phyloP scores from a whole-genome alignment of 208 protist species.

The Entamoeba invadens region DNA sequence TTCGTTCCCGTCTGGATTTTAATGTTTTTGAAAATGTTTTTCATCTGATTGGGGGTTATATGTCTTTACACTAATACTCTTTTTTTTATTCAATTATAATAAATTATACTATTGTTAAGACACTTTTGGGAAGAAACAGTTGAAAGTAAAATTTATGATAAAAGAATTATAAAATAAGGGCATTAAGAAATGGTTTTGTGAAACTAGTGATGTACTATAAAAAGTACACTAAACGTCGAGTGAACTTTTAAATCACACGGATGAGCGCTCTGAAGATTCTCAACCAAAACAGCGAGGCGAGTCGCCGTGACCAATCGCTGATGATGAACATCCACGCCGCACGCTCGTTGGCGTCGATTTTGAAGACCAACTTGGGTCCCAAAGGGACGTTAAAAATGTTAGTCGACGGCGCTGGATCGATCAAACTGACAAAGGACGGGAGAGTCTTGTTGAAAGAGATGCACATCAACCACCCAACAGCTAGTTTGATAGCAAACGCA shows the following conservation, averaged over 20 bases:
- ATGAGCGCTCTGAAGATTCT: background rate
- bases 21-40: too few species aligned
- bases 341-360: conserved; percentile 78
- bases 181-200: too few species aligned
- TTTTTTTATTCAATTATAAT: too few species aligned
- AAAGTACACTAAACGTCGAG: background rate
- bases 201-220: background rate
- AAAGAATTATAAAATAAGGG: too few species aligned
- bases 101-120: too few species aligned
- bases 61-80: too few species aligned
- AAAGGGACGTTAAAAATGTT: conserved; percentile 97
- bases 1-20: too few species aligned
- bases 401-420: conserved; percentile 86
- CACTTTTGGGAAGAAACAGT: too few species aligned
- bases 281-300: conserved; percentile 17
- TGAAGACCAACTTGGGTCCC: conserved; percentile 96
- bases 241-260: background rate
- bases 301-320: conserved; percentile 50
- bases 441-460: conserved; percentile 95
- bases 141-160: too few species aligned
- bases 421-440: conserved; percentile 99
- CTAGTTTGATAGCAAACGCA: conserved; percentile 87
- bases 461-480: conserved; percentile 99
- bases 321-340: conserved; percentile 94
- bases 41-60: too few species aligned